A percentile compares a stretch with the other conserved stretches of the same genome.
phyloP scores from a whole-genome alignment of 2,329 filamentous ascomycete genomes.

The Endothia cerciana region DNA sequence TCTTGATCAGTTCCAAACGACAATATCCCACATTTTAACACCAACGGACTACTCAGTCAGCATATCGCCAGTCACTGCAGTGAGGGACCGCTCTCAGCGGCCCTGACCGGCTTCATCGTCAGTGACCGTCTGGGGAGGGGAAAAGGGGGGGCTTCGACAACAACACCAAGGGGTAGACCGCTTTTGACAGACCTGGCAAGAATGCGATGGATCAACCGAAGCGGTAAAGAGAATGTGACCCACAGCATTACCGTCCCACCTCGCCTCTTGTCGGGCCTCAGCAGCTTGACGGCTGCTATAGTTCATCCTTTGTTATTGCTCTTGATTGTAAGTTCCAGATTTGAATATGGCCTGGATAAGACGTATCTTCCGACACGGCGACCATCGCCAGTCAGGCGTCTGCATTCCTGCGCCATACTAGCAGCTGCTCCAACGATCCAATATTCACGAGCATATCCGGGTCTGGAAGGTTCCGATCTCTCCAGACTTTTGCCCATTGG shows the following conservation, averaged over 20 bases:
- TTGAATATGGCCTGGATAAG: not conserved
- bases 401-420: not conserved
- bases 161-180: conserved; percentile 24
- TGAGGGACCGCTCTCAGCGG: not conserved
- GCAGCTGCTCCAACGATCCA: not conserved
- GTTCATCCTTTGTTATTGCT: not conserved
- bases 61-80: not conserved
- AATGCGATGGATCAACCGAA: conserved; percentile 19
- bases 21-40: too few relatives aligned
- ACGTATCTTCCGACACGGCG: not conserved
- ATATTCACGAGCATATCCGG: not conserved
- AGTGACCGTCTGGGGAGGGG: not conserved
- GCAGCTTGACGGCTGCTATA: not conserved
- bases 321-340: not conserved
- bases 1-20: not conserved
- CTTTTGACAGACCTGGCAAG: conserved; percentile 20
- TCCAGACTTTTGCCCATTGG: not conserved
- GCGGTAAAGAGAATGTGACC: conserved; percentile 27
- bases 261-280: not conserved
- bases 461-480: not conserved
- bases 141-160: not conserved
- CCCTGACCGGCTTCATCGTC: not conserved
- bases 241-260: conserved; percentile 16
- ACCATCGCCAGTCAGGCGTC: not conserved
- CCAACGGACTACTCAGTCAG: not conserved